Percentiles rank a stretch among this genome's conserved stretches.
Conservation (phyloP, 2,329 filamentous ascomycete genomes). For the Neocatenulostroma microsporum region DNA sequence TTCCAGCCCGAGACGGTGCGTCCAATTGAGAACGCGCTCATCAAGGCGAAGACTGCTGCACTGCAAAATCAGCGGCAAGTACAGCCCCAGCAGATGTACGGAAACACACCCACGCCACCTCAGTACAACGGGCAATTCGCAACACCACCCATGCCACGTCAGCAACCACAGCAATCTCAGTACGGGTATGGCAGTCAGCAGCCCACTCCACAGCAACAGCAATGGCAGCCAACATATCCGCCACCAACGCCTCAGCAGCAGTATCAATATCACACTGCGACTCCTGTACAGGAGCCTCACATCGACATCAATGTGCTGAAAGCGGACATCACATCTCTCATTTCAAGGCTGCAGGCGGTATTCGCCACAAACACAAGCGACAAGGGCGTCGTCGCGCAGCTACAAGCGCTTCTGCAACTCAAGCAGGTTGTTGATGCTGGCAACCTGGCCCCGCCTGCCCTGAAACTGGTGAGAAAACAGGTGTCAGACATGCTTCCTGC, state of each 20-base stretch:
- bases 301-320: constrained; percentile 57
- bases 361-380: constrained; percentile 71
- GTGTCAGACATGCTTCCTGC: constrained; percentile 66
- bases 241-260: constrained; percentile 20
- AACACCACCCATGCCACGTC: constrained; percentile 23
- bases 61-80: constrained; percentile 53
- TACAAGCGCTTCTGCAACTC: constrained; percentile 79
- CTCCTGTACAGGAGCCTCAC: constrained; percentile 14
- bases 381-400: constrained; percentile 63
- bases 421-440: constrained; percentile 62
- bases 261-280: constrained; percentile 13
- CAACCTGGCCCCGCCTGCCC: constrained; percentile 67
- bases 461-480: constrained; percentile 77
- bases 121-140: constrained; percentile 38
- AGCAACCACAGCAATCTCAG: constrained; percentile 30
- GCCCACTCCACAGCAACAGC: constrained; percentile 8
- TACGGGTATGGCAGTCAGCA: constrained; percentile 28
- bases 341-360: constrained; percentile 63
- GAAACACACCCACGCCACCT: constrained; percentile 71
- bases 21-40: constrained; percentile 87
- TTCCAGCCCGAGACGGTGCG: constrained; percentile 80
- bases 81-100: constrained; percentile 40
- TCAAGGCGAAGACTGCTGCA: constrained; percentile 64
- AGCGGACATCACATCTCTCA: constrained; percentile 72
- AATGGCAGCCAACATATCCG: not conserved